A percentile compares a stretch with the other conserved stretches of the same genome.
phyloP scores from a whole-genome alignment of 495 filamentous ascomycete species.

The Tuber brumale region DNA sequence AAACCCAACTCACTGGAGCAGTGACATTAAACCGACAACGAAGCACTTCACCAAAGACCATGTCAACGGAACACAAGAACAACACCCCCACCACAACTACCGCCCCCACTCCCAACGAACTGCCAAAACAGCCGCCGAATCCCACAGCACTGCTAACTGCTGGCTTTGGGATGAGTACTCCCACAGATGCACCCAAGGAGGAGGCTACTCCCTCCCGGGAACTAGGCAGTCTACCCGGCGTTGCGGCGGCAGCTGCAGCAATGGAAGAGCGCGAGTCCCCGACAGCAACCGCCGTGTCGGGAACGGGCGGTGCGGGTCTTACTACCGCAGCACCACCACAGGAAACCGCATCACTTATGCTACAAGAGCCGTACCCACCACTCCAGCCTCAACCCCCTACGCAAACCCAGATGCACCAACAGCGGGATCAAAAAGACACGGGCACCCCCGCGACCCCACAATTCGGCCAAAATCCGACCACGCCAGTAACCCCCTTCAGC shows the following conservation, averaged over 20 bases:
- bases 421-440: not conserved
- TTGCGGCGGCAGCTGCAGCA: constrained; percentile 38
- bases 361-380: constrained; percentile 27
- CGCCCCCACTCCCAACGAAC: constrained; percentile 9
- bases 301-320: constrained; percentile 24
- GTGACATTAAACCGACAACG: constrained; percentile 26
- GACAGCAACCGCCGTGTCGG: not conserved
- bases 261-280: constrained; percentile 26
- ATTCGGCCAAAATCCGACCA: constrained; percentile 30
- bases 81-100: not conserved
- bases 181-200: constrained; percentile 23
- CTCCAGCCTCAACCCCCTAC: constrained; percentile 33
- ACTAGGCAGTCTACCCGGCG: constrained; percentile 30
- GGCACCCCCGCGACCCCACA: constrained; percentile 35
- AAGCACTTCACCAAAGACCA: constrained; percentile 29
- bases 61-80: constrained; percentile 22
- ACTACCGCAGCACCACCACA: constrained; percentile 15
- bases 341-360: constrained; percentile 28
- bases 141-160: constrained; percentile 28
- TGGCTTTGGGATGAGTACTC: constrained; percentile 28
- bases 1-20: constrained; percentile 33
- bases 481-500: constrained; percentile 38
- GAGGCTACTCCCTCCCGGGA: constrained; percentile 27
- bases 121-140: constrained; percentile 30
- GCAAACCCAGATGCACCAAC: constrained; percentile 16